Evolutionary conservation across 352 stramenopile genomes (phyloP).

Genomic region (Phytophthora sansomeana): DNA sequence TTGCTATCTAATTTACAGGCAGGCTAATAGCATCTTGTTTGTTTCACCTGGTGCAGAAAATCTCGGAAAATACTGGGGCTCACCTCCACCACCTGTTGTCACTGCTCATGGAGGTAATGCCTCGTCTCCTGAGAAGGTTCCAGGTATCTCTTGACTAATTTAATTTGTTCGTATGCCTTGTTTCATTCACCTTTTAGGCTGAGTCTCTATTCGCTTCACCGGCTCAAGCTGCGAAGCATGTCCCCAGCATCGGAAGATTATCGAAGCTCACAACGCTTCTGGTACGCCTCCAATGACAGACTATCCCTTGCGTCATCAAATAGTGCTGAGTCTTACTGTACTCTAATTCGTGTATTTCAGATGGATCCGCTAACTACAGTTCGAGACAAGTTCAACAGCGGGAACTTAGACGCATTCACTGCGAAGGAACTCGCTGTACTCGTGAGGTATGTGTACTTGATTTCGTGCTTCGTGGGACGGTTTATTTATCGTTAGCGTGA

Average conservation of each 20-base stretch:
- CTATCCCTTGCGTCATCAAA: background rate
- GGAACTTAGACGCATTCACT: slow-evolving; percentile 51
- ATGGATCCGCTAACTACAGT: slow-evolving; percentile 67
- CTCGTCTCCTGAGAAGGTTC: background rate
- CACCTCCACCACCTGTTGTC: slow-evolving; percentile 58
- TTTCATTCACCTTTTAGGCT: slow-evolving; percentile 30
- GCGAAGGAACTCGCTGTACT: slow-evolving; percentile 52
- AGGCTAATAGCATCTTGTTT: background rate
- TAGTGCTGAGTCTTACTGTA: slow-evolving; percentile 6
- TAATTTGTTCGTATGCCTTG: background rate
- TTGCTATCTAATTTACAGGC: background rate
- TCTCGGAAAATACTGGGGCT: slow-evolving; percentile 49
- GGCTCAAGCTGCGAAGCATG: slow-evolving; percentile 60
- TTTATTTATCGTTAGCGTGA: slow-evolving; percentile 5
- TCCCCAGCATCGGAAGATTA: slow-evolving; percentile 58
- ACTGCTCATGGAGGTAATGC: slow-evolving; percentile 58
- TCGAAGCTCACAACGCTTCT: slow-evolving; percentile 57
- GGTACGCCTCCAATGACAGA: slow-evolving; percentile 39
- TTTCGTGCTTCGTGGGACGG: background rate
- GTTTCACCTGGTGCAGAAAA: slow-evolving; percentile 44
- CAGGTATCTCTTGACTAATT: background rate
- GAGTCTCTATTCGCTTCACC: slow-evolving; percentile 59
- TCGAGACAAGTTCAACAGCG: slow-evolving; percentile 61
- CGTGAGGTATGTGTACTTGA: slow-evolving; percentile 46
- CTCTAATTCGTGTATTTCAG: slow-evolving; percentile 31